A percentile compares a stretch with the other conserved stretches of the same genome.
These are phyloP conservation scores for Eimeria falciformis DNA, from an alignment of 169 alveolate species.

Conservation along the genomic window DNA sequence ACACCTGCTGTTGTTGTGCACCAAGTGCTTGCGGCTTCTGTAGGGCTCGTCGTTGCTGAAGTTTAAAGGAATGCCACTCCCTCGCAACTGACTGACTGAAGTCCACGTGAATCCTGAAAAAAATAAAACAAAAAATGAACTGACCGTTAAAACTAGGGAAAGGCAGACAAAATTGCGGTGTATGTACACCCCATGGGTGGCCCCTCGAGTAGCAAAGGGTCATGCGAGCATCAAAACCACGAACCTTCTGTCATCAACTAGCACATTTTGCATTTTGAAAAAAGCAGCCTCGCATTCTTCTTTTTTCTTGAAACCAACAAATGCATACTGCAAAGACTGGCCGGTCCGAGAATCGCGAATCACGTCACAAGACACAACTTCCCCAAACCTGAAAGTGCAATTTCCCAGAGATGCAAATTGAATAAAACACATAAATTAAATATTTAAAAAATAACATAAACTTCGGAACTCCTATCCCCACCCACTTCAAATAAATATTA, in stretches of 20 bases:
- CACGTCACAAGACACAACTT: conserved; percentile 95
- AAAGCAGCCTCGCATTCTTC: conserved; percentile 97
- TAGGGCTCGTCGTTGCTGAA: background rate
- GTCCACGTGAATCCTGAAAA: conserved; percentile 76
- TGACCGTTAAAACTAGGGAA: background rate
- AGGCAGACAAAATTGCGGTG: background rate
- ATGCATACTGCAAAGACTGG: conserved; percentile 98
- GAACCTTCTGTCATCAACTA: conserved; percentile 93
- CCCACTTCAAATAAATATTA: too few relatives aligned
- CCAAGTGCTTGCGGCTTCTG: too few relatives aligned
- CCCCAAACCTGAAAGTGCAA: conserved; percentile 94
- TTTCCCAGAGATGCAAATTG: too few relatives aligned
- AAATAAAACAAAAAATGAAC: background rate
- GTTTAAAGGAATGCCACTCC: conserved; percentile 16
- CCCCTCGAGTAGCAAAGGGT: too few relatives aligned
- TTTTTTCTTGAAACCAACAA: conserved; percentile 97
- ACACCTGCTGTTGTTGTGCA: too few relatives aligned
- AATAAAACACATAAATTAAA: too few relatives aligned
- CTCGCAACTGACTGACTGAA: conserved; percentile 73
- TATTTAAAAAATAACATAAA: too few relatives aligned
- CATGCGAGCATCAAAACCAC: too few relatives aligned
- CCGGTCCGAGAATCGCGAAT: conserved; percentile 99
- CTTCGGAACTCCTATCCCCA: too few relatives aligned
- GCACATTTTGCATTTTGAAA: conserved; percentile 97
- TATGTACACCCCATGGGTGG: background rate